Base-by-base conservation (phyloP, 2,329 filamentous ascomycete genomes). In the Colletotrichum magnum region DNA sequence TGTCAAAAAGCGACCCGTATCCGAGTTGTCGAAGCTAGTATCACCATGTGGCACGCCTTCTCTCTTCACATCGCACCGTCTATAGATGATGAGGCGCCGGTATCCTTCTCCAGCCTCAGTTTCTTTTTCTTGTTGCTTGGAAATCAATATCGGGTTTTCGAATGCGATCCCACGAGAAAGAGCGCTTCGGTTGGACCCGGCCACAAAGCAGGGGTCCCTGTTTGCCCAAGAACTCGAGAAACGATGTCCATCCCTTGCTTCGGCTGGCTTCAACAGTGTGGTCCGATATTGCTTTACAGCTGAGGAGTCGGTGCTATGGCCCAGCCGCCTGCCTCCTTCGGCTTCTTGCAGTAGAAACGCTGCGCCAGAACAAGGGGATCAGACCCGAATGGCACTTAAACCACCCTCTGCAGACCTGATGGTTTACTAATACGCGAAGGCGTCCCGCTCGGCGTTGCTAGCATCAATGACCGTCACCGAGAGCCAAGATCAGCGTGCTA, bases 251-350 rank as follows among this genome's bases (percentile, higher is more conserved):
- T 57, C 52, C 52, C 60, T 56, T 57, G 43, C 43, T 21, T 12
- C 41, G 43, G 41, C 28, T 57, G 43, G 52, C 28, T 56, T 41
- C 60, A 41, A 18, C 7, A 50, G 48, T 7, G 18, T 60, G 28
- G 26, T 18, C 28, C 41, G 60, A 50, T 39, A 18, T 13, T 24
- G 13, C 4, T 36, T 36, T 36, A 36, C 39, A 18, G 39, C 32
- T 48, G 9, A 16, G 39, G 32, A 24, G 24, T 24, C 16, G 18
- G 48, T 57, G 52, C 41, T 41, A 15, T 21, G 39, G 32, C 15
- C 26, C 51, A 62, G 41, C 32, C 9, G 10, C 28, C 28, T 36
- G 10, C 28, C 28, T 28, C 18, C 18, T 36, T 32, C 26, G n/a
- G 59, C 59, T 47, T 24, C 39, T 57, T 21, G 43, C 52, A 39